These are phyloP conservation scores for Ustilago curta DNA, from an alignment of 1,284 basidiomycete genomes.

Conservation along the genomic window DNA sequence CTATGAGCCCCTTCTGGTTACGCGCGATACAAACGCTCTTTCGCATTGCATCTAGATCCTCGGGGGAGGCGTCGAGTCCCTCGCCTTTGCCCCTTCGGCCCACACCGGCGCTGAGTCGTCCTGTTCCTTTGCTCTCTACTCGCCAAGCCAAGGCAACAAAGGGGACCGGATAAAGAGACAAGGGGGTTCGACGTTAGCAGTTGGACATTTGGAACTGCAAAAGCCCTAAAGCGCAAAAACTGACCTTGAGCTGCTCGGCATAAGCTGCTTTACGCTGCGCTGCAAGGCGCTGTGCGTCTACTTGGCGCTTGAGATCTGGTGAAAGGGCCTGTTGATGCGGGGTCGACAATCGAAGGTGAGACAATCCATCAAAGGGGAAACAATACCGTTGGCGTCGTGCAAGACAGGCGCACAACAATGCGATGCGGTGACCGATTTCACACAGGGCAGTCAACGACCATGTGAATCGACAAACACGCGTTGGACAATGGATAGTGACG, in stretches of 20 bases:
- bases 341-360: background rate
- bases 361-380: background rate
- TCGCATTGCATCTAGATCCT: slow-evolving; percentile 10
- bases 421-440: too few species aligned
- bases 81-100: slow-evolving; percentile 42
- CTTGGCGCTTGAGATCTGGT: slow-evolving; percentile 62
- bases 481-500: too few species aligned
- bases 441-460: too few species aligned
- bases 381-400: too few species aligned
- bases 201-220: too few species aligned
- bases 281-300: slow-evolving; percentile 53
- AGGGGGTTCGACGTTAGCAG: background rate
- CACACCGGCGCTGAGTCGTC: slow-evolving; percentile 52
- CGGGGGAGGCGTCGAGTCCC: slow-evolving; percentile 53
- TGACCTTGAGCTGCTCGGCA: slow-evolving; percentile 58
- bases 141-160: background rate
- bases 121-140: slow-evolving; percentile 47
- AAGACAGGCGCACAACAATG: too few species aligned
- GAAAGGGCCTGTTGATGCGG: slow-evolving; percentile 34
- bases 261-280: slow-evolving; percentile 57
- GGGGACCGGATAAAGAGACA: background rate
- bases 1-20: background rate
- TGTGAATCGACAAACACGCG: too few species aligned
- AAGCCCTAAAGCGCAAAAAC: slow-evolving; percentile 11
- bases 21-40: background rate